Conservation (phyloP, 495 filamentous ascomycete genomes). For the Penicillium samsonianum region DNA sequence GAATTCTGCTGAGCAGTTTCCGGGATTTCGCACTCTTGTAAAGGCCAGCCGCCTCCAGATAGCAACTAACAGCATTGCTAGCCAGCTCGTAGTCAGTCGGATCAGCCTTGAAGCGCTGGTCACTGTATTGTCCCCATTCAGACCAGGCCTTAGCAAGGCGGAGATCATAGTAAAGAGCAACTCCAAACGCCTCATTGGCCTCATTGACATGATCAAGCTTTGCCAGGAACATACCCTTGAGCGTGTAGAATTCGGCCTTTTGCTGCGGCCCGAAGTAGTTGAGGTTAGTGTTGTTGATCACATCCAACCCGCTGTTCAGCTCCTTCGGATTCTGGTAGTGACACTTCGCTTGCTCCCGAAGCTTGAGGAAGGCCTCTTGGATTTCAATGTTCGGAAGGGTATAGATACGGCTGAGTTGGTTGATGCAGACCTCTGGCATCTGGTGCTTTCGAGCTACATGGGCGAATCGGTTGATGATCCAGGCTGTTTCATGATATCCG, state of each 20-base stretch:
- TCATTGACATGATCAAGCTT: slow-evolving; percentile 87
- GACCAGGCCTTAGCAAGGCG: slow-evolving; percentile 97
- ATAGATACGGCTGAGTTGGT: slow-evolving; percentile 94
- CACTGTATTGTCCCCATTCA: slow-evolving; percentile 98
- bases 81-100: slow-evolving; percentile 76
- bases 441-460: slow-evolving; percentile 97
- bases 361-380: slow-evolving; percentile 96
- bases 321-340: slow-evolving; percentile 95
- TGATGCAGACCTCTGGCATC: slow-evolving; percentile 95
- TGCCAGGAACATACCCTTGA: slow-evolving; percentile 99
- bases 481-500: slow-evolving; percentile 97
- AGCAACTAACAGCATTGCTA: slow-evolving; percentile 90
- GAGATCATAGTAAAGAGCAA: slow-evolving; percentile 92
- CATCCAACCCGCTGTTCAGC: slow-evolving; percentile 87
- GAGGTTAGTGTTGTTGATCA: slow-evolving; percentile 99
- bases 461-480: slow-evolving; percentile 99
- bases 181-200: slow-evolving; percentile 90
- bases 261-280: slow-evolving; percentile 96
- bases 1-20: slow-evolving; percentile 88
- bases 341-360: slow-evolving; percentile 95
- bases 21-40: slow-evolving; percentile 97
- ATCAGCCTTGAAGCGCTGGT: slow-evolving; percentile 89
- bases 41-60: slow-evolving; percentile 90
- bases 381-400: slow-evolving; percentile 99
- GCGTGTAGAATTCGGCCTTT: slow-evolving; percentile 97